A percentile compares a stretch with the other conserved stretches of the same genome.
Conservation (phyloP, 2,329 filamentous ascomycete genomes). For the Colletotrichum agaves region DNA sequence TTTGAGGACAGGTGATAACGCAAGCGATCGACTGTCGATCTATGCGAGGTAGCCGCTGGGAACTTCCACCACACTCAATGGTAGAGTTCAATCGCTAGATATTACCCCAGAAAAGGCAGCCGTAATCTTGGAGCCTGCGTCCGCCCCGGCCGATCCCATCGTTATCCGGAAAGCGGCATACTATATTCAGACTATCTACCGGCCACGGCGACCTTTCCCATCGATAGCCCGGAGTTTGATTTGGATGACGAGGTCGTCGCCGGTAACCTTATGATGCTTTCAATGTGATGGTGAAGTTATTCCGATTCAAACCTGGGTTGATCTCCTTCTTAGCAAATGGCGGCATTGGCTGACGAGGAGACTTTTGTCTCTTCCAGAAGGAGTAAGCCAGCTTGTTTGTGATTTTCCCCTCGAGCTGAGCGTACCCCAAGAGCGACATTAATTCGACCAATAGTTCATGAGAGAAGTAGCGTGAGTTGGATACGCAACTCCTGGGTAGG, state of each 20-base stretch:
- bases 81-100: constrained; percentile 4
- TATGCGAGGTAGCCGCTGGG: neutral
- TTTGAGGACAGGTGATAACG: constrained; percentile 2
- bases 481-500: constrained; percentile 85
- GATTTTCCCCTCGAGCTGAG: constrained; percentile 71
- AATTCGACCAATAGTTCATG: constrained; percentile 75
- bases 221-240: too few species aligned
- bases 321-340: constrained; percentile 79
- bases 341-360: constrained; percentile 37
- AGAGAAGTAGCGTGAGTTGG: constrained; percentile 91
- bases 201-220: too few species aligned
- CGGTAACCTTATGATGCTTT: constrained; percentile 47
- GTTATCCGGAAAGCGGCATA: neutral
- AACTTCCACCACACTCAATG: neutral
- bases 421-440: constrained; percentile 82
- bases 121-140: neutral
- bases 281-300: constrained; percentile 90
- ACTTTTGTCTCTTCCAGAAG: constrained; percentile 72
- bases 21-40: constrained; percentile 32
- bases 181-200: neutral
- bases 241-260: neutral
- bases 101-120: constrained; percentile 8
- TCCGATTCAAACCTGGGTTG: constrained; percentile 78
- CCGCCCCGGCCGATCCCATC: neutral
- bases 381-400: constrained; percentile 90